Evolutionary conservation across 1,139 yeast species (phyloP).

Genomic region (Pneumocystis oryctolagi): DNA sequence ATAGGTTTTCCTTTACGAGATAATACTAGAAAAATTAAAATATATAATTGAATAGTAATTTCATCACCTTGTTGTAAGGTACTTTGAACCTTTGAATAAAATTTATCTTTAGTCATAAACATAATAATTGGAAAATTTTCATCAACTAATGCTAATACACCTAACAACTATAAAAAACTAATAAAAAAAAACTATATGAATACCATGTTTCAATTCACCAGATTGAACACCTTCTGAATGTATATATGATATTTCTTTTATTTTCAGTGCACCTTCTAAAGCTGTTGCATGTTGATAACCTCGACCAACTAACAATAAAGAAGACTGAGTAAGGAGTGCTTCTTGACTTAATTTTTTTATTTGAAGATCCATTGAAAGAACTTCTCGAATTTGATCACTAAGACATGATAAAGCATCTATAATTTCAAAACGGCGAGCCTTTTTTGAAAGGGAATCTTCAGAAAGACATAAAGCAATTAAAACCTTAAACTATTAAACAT

Average conservation of each 20-base stretch:
- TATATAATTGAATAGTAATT: not conserved
- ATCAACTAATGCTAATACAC: slow-evolving; percentile 72
- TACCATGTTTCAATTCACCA: slow-evolving; percentile 98
- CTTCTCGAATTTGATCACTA: slow-evolving; percentile 72
- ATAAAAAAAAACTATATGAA: slow-evolving; percentile 18
- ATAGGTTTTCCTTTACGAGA: slow-evolving; percentile 88
- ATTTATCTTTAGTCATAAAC: slow-evolving; percentile 92
- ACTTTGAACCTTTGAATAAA: slow-evolving; percentile 90
- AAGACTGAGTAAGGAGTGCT: slow-evolving; percentile 63
- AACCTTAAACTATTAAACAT: slow-evolving; percentile 19
- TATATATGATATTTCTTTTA: slow-evolving; percentile 96
- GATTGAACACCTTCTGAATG: slow-evolving; percentile 99
- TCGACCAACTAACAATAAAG: slow-evolving; percentile 82
- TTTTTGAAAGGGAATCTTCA: slow-evolving; percentile 71
- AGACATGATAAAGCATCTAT: slow-evolving; percentile 73
- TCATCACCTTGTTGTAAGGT: slow-evolving; percentile 96
- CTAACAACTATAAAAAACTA: not conserved
- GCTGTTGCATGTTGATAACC: slow-evolving; percentile 97
- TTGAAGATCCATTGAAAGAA: slow-evolving; percentile 54
- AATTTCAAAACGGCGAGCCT: slow-evolving; percentile 65
- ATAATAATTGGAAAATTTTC: slow-evolving; percentile 87
- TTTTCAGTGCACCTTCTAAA: slow-evolving; percentile 93
- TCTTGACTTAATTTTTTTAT: slow-evolving; percentile 64
- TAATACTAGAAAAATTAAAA: not conserved
- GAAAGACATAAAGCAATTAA: slow-evolving; percentile 92